phyloP scores from a whole-genome alignment of 2,329 filamentous ascomycete species.

The Gaeumannomyces sp. region DNA sequence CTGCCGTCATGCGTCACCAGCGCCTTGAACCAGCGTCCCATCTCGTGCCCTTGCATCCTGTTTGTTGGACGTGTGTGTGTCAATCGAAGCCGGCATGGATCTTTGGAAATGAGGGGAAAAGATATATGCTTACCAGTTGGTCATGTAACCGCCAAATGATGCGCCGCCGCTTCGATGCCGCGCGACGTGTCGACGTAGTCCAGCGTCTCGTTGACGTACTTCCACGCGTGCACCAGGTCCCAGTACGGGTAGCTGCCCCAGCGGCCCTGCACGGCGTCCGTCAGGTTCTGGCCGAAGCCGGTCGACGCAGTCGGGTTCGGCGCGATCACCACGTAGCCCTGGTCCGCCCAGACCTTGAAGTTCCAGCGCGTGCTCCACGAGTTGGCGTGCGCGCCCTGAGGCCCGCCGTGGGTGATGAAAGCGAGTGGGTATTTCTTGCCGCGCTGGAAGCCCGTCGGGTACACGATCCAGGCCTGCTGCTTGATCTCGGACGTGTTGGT shows the following conservation, averaged over 20 bases:
- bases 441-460: constrained; percentile 26
- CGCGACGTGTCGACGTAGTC: constrained; percentile 43
- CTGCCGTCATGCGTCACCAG: constrained; percentile 49
- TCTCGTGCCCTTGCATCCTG: constrained; percentile 44
- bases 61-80: constrained; percentile 8
- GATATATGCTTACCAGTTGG: constrained; percentile 35
- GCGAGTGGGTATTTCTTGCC: constrained; percentile 45
- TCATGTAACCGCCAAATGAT: constrained; percentile 51
- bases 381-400: constrained; percentile 45
- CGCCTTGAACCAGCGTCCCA: constrained; percentile 50
- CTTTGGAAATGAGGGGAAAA: background rate
- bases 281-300: constrained; percentile 47
- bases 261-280: constrained; percentile 40
- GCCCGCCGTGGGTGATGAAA: constrained; percentile 48
- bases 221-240: constrained; percentile 46
- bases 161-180: constrained; percentile 46
- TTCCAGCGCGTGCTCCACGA: constrained; percentile 49
- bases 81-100: too few species aligned
- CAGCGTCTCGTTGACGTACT: constrained; percentile 44
- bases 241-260: constrained; percentile 50
- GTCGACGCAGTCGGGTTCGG: constrained; percentile 50
- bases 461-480: constrained; percentile 28
- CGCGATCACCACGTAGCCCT: constrained; percentile 48
- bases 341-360: constrained; percentile 48
- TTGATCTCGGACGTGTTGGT: constrained; percentile 22